Evolutionary conservation across 305 asterid genomes (phyloP).

Genomic region (Solanum hybrid): DNA sequence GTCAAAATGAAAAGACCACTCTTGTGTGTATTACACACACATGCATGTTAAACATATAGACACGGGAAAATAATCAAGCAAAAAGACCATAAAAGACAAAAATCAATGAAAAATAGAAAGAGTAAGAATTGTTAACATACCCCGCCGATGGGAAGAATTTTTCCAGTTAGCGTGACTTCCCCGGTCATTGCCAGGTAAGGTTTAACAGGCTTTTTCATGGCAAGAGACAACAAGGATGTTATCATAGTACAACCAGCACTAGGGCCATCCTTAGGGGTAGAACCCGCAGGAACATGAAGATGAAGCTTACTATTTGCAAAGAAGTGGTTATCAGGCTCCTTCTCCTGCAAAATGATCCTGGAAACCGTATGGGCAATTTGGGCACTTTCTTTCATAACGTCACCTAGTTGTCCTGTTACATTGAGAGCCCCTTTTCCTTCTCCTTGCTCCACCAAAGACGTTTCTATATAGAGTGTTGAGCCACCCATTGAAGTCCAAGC

Average conservation of each 20-base stretch:
- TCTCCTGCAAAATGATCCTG: conserved; percentile 60
- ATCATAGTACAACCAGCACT: conserved; percentile 99
- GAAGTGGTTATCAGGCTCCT: conserved; percentile 55
- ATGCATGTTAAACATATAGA: not conserved
- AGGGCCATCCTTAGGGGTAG: conserved; percentile 97
- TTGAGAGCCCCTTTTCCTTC: conserved; percentile 83
- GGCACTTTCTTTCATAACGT: conserved; percentile 96
- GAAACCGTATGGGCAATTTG: conserved; percentile 92
- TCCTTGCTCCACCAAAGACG: conserved; percentile 65
- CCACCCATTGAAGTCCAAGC: conserved; percentile 99
- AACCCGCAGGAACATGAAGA: conserved; percentile 96
- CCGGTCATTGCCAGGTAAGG: conserved; percentile 98
- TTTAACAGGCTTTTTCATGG: conserved; percentile 64
- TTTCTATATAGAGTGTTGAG: conserved; percentile 85
- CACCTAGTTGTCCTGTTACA: conserved; percentile 92
- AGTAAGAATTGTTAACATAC: conserved; percentile 32
- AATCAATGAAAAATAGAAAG: not conserved
- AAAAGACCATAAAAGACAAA: not conserved
- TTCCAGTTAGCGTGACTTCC: conserved; percentile 80
- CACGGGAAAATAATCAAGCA: not conserved
- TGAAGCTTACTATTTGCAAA: conserved; percentile 76
- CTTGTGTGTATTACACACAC: not conserved
- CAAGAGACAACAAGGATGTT: conserved; percentile 85
- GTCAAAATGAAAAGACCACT: not conserved
- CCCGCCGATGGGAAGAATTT: conserved; percentile 97